Base-by-base conservation (phyloP, 805 yeast genomes). In the Kluyveromyces nonfermentans region DNA sequence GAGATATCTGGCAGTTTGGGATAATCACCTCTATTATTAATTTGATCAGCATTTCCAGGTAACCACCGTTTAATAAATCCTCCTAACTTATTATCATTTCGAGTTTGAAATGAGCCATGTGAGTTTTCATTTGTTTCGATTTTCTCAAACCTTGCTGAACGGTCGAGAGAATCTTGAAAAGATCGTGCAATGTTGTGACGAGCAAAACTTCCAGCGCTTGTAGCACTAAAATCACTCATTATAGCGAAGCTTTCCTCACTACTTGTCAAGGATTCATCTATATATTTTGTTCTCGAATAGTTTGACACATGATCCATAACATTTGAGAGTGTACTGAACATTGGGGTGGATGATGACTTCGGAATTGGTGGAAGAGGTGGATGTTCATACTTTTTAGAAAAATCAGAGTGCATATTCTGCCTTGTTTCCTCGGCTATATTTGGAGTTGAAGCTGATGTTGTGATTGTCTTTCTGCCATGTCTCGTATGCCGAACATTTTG, bases 151-250 rank as follows among this genome's bases (percentile, higher is more conserved):
- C 39, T 28, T 19, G 50, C 55, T 6, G 60, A 58, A 41, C 54
- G 53, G 33, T 60, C 58, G 17, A 57, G 40, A 20, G 65, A 54
- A 36, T 57, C 59, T 8, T 52, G 48, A 43, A 63, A 58, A 10
- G 67, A 57, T 44, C 64, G 65, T 31, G 79, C 80, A 56, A 68
- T 70, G 53, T 74, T 82, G 59, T 86, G 94, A 55, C 95, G 74
- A 37, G 80, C 78, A 46, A 79, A 78, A 25, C 94, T 84, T 0
- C 94, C 95, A 1, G 95, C 95, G 49, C 93, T 82, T 0, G 95
- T 84, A 4, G 95, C 95, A 65, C 93, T 83, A 49, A 84, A 73
- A 59, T 85, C 93, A 31, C 76, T 72, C 63, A 72, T 60, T 8
- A 69, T 56, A 2, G 75, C 69, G 22, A 71, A 63, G 42, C 72